Percentiles rank a stretch among this genome's conserved stretches.
Conservation (phyloP, 116 monocot genomes). For the Trichopus zeylanicus region DNA sequence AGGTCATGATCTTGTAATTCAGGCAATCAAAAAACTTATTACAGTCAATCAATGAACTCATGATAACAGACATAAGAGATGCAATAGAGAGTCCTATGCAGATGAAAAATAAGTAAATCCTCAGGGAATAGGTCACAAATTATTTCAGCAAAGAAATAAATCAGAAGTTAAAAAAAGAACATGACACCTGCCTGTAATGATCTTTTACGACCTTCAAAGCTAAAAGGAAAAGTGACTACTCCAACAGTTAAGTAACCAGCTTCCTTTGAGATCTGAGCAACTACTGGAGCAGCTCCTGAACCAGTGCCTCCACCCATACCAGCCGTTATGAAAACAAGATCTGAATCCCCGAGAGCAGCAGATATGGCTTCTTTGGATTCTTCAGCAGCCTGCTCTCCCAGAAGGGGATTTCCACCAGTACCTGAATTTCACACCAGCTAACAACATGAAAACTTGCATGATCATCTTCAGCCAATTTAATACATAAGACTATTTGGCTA, state of each 20-base stretch:
- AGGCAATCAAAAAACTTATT: too few relatives aligned
- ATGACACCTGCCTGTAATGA: constrained; percentile 67
- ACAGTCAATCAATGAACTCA: too few relatives aligned
- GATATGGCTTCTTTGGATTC: constrained; percentile 83
- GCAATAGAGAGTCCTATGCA: too few relatives aligned
- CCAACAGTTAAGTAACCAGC: constrained; percentile 96
- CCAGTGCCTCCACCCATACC: constrained; percentile 98
- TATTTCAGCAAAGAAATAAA: not conserved
- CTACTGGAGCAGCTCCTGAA: constrained; percentile 96
- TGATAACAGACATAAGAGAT: too few relatives aligned
- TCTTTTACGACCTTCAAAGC: constrained; percentile 95
- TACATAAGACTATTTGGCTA: too few relatives aligned
- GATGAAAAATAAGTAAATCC: too few relatives aligned
- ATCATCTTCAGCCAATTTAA: too few relatives aligned
- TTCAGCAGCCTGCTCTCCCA: constrained; percentile 94
- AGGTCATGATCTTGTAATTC: too few relatives aligned
- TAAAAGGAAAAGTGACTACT: constrained; percentile 97
- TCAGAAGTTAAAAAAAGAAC: not conserved
- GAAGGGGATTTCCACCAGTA: constrained; percentile 86
- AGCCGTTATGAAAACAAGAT: constrained; percentile 91
- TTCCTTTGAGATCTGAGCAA: constrained; percentile 90
- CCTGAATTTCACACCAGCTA: constrained; percentile 33
- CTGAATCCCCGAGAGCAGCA: constrained; percentile 67
- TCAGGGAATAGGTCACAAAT: not conserved
- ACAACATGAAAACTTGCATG: too few relatives aligned